Evolutionary conservation across 2,329 filamentous ascomycete species (phyloP).

Genomic region (Endocalyx cinctus): DNA sequence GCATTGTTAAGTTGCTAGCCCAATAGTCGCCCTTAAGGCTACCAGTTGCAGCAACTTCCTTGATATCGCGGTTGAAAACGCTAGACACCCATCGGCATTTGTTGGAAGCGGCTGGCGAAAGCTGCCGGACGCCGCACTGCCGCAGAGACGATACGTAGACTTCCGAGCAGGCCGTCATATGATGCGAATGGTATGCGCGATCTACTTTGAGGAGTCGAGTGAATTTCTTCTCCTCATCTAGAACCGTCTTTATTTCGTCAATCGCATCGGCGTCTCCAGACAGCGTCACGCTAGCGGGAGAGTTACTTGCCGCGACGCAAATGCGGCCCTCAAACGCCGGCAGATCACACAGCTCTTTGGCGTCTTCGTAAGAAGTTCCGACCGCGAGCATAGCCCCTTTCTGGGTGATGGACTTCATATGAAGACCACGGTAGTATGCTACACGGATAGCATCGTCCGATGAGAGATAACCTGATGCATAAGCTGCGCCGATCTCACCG

Average conservation of each 20-base stretch:
- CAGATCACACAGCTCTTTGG: slow-evolving; percentile 10
- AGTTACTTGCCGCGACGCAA: slow-evolving; percentile 24
- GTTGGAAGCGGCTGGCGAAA: too few relatives aligned
- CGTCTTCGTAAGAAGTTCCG: slow-evolving; percentile 27
- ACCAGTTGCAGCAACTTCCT: too few relatives aligned
- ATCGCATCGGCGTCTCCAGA: slow-evolving; percentile 21
- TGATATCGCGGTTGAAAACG: too few relatives aligned
- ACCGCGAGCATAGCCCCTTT: slow-evolving; percentile 36
- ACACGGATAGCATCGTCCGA: slow-evolving; percentile 26
- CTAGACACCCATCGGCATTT: too few relatives aligned
- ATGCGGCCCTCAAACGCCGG: slow-evolving; percentile 17
- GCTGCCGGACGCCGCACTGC: neutral
- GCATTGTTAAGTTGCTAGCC: neutral
- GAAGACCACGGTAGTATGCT: slow-evolving; percentile 20
- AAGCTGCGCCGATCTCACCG: slow-evolving; percentile 41
- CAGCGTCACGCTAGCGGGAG: slow-evolving; percentile 21
- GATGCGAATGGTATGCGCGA: slow-evolving; percentile 2
- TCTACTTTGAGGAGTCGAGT: neutral
- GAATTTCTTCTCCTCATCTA: slow-evolving; percentile 1
- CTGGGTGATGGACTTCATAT: slow-evolving; percentile 1
- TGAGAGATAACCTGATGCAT: slow-evolving; percentile 30
- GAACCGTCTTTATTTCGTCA: slow-evolving; percentile 13
- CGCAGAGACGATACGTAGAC: neutral
- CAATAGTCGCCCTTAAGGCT: neutral
- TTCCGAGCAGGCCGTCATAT: slow-evolving; percentile 1